A percentile compares a stretch with the other conserved stretches of the same genome.
Evolutionary conservation across 345 rosid genomes (phyloP).

Genomic region (Laguncularia racemosa): DNA sequence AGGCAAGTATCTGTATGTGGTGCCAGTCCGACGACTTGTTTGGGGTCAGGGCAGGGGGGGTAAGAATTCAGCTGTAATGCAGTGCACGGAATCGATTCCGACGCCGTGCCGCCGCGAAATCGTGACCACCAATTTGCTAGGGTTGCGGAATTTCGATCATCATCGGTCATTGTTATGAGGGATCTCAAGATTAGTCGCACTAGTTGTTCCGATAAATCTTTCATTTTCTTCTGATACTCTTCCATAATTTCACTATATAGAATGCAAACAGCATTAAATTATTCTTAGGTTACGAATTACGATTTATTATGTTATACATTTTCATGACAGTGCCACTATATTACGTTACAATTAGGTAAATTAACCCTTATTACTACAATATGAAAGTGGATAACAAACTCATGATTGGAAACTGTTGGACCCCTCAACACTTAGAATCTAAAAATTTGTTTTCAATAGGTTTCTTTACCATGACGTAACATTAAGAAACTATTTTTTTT

Average conservation of each 20-base stretch:
- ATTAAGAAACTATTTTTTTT: too few relatives aligned
- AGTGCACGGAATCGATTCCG: slow-evolving; percentile 2
- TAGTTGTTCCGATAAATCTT: slow-evolving; percentile 41
- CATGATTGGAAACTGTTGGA: too few relatives aligned
- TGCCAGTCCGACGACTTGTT: slow-evolving; percentile 71
- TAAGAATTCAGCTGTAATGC: slow-evolving; percentile 76
- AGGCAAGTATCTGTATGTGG: slow-evolving; percentile 81
- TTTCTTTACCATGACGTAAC: too few relatives aligned
- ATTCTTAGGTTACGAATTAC: too few relatives aligned
- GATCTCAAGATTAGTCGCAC: slow-evolving; percentile 38
- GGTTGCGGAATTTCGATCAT: neutral
- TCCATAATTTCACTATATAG: slow-evolving; percentile 45
- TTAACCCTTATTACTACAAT: too few relatives aligned
- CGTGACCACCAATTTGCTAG: slow-evolving; percentile 11
- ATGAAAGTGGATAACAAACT: too few relatives aligned
- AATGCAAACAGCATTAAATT: too few relatives aligned
- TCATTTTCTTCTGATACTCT: slow-evolving; percentile 62
- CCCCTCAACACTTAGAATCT: too few relatives aligned
- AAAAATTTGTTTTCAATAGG: neutral
- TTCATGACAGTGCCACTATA: too few relatives aligned
- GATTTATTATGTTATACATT: too few relatives aligned
- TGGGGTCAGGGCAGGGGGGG: slow-evolving; percentile 73
- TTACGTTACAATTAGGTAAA: too few relatives aligned
- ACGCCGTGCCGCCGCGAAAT: neutral
- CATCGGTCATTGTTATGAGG: slow-evolving; percentile 26